These are phyloP conservation scores for Dunaliella sp. DNA, from an alignment of 139 green algal genomes.

Conservation along the genomic window DNA sequence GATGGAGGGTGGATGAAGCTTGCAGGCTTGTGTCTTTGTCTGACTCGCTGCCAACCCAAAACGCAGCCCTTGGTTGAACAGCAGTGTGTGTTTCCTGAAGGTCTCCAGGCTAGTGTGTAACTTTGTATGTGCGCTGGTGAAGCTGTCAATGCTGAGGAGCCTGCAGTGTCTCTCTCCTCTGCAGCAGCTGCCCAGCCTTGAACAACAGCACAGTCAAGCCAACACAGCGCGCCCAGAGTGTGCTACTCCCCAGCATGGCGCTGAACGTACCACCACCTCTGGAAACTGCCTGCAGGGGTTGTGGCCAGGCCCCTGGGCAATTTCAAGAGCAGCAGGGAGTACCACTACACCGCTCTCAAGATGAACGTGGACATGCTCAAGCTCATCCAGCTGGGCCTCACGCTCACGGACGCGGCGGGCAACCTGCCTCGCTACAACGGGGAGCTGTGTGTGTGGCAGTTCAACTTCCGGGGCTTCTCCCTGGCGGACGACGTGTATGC, in stretches of 20 bases:
- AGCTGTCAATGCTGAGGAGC: too few relatives aligned
- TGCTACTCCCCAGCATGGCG: neutral
- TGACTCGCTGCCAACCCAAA: too few relatives aligned
- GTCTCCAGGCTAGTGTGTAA: too few relatives aligned
- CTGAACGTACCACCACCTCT: neutral
- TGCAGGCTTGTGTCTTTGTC: too few relatives aligned
- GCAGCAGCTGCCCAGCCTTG: neutral
- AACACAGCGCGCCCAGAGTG: neutral
- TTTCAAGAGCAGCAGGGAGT: constrained; percentile 95
- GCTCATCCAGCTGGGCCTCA: constrained; percentile 98
- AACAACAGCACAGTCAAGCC: too few relatives aligned
- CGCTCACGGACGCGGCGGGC: constrained; percentile 89
- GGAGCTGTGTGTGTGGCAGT: constrained; percentile 97
- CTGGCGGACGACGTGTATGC: constrained; percentile 95
- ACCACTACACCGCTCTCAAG: constrained; percentile 88
- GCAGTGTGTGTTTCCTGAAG: too few relatives aligned
- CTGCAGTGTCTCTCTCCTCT: too few relatives aligned
- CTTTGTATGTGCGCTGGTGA: too few relatives aligned
- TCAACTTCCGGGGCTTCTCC: constrained; percentile 98
- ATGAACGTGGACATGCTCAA: constrained; percentile 99
- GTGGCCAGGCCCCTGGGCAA: constrained; percentile 91
- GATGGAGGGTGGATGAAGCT: too few relatives aligned
- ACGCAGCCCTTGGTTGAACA: too few relatives aligned
- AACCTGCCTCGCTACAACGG: constrained; percentile 80
- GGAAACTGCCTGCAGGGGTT: constrained; percentile 79